Evolutionary conservation across 139 green algal genomes (phyloP), one percentile per base, ranked within the genome.

Genomic region (Volvox reticuliferus): DNA sequence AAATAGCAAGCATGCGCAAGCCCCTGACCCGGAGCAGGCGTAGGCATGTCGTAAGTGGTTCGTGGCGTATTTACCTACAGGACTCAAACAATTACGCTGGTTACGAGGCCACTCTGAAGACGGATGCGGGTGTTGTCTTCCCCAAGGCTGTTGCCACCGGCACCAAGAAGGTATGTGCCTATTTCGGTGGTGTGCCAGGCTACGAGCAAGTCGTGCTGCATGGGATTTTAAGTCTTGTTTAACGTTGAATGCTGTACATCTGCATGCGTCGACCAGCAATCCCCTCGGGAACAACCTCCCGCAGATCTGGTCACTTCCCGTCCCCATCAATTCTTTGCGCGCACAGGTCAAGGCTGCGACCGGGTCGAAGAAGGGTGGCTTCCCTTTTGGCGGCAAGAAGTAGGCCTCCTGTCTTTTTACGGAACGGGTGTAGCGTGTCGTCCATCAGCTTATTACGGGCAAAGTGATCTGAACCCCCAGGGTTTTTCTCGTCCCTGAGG

Each of bases 81-180:
- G 86, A 90, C 86, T 83, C 73, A 13, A 90, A 90, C 86, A 83
- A 90, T 69, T 84, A 84, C 44, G 86, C 50, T n/a, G 86, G 86
- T 20, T 90, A 84, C 86, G 86, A 90, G 86, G n/a, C 73, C 2
- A 76, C 86, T n/a, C n/a, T 90, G 26, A 90, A 90, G 86, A 77
- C 71, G n/a, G 86, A 90, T 37, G 20, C 18, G 26, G 86, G 86
- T n/a, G 86, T 83, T 2, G 22, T 35, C 71, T 83, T 84, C 86
- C 85, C 85, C 28, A 90, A 90, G 86, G 71, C 50, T 33, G 50
- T 68, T 20, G 33, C 24, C 28, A 55, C 85, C 44, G 85, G 86
- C 71, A 90, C 86, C 73, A 90, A 83, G 71, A 83, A 90, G 86
- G 71, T 90, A 20, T 13, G 68, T 73, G 33, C 12, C 9, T 55